Evolutionary conservation across 805 yeast genomes (phyloP), one percentile per base, ranked within the genome.

Genomic region (Metschnikowia noctiluminum): DNA sequence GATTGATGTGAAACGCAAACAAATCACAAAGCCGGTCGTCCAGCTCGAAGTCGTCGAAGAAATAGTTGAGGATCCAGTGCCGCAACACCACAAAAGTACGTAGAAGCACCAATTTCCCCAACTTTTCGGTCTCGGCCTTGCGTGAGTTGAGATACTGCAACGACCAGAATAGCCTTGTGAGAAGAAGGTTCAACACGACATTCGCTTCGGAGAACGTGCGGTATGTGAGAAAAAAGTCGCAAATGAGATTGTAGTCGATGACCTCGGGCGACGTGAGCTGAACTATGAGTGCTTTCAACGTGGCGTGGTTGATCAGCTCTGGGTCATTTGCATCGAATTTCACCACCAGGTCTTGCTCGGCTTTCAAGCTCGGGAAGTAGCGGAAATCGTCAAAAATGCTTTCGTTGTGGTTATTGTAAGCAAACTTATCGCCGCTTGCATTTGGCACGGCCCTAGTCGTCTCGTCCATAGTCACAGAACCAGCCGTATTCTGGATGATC

Each of bases 21-120:
- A 49, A 35, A 43, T 73, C 73, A 52, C 78, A 69, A 32, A 73
- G 55, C 30, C 53, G 47, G 6, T 48, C 47, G 53, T 71, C 64
- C 13, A 61, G 43, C 42, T 64, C 67, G 51, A 73, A 94, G 65
- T 94, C 98, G 62, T 88, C 92, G 38, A 82, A 76, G 59, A 89
- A 94, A 64, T 88, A 91, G 65, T 91, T 92, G 50, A 88, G 67
- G 15, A 92, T 64, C 96, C 98, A 92, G 69, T 89, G 96, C 60
- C 97, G 79, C 38, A 94, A 58, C 28, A 87, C 83, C 28, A 89
- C 96, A 70, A 91, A 92, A 0, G 96, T 85, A 58, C 98, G 76
- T 35, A 91, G 77, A 11, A 88, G 71, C 1, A 85, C 84, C 40
- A 86, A 71, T 50, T 83, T 78, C 1, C 95, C 96, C 3, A 77